Evolutionary conservation across 2,329 filamentous ascomycete species (phyloP).

Genomic region (Aspergillus melleus): DNA sequence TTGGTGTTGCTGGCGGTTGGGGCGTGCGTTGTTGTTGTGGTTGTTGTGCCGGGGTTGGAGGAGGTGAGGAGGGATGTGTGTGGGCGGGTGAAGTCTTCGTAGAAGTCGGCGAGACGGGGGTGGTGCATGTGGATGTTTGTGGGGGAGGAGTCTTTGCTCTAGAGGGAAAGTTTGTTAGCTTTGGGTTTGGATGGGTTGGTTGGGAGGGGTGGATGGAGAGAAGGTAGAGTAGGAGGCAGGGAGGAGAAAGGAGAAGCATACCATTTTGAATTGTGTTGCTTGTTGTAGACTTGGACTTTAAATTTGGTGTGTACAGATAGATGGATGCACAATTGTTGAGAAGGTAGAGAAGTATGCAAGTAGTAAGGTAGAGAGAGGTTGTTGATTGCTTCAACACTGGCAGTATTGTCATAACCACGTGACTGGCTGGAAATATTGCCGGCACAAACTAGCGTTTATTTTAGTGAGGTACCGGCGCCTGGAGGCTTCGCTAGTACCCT

Average conservation of each 20-base stretch:
- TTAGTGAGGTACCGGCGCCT: no score
- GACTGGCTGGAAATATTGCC: background rate
- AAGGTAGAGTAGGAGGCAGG: no score
- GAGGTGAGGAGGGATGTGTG: slow-evolving; percentile 31
- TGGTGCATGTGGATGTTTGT: slow-evolving; percentile 52
- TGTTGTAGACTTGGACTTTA: no score
- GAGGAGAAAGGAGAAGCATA: slow-evolving; percentile 3
- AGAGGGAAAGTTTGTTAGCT: slow-evolving; percentile 3
- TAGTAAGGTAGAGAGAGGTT: no score
- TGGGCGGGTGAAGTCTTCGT: slow-evolving; percentile 52
- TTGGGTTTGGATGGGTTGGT: slow-evolving; percentile 2
- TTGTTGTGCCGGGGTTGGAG: background rate
- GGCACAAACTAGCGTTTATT: no score
- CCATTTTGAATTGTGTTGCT: slow-evolving; percentile 21
- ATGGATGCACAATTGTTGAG: background rate
- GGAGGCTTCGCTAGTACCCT: no score
- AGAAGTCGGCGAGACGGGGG: slow-evolving; percentile 49
- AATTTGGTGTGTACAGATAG: no score
- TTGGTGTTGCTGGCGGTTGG: slow-evolving; percentile 11
- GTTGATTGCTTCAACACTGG: background rate
- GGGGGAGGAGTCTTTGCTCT: slow-evolving; percentile 53
- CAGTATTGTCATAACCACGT: background rate
- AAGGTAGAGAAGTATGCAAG: no score
- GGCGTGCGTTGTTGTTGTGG: slow-evolving; percentile 7
- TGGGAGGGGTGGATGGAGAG: background rate